Evolutionary conservation across 345 rosid genomes (phyloP).

Genomic region (Dovyalis caffra): DNA sequence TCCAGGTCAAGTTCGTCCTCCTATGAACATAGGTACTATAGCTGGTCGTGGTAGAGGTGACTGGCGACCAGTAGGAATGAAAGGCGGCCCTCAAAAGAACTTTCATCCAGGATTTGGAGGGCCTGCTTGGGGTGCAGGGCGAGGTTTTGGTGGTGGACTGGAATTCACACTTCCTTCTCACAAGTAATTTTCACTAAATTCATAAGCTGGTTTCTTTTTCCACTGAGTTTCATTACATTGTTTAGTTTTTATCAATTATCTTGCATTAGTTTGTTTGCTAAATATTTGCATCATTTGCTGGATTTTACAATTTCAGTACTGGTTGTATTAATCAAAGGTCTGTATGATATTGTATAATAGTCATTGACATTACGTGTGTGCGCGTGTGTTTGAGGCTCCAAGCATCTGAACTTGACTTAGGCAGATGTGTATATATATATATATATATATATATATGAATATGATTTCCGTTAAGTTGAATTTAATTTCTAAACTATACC

Average conservation of each 20-base stretch:
- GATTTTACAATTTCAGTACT: neutral
- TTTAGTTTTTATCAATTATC: neutral
- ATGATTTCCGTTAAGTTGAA: neutral
- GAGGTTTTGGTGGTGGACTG: slow-evolving; percentile 70
- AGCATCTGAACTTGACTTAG: neutral
- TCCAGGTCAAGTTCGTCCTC: slow-evolving; percentile 81
- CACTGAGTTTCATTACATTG: neutral
- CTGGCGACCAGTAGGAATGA: slow-evolving; percentile 78
- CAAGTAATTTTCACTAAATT: slow-evolving; percentile 55
- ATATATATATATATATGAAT: neutral
- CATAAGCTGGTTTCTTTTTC: neutral
- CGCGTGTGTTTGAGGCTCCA: neutral
- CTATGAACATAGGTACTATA: slow-evolving; percentile 49
- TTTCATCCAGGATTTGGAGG: slow-evolving; percentile 61
- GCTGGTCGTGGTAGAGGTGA: slow-evolving; percentile 97
- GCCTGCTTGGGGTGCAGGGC: slow-evolving; percentile 72
- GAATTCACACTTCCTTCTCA: slow-evolving; percentile 98
- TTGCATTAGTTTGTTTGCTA: neutral
- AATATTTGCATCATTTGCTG: neutral
- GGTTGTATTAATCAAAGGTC: neutral
- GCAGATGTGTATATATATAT: too few species aligned
- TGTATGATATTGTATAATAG: neutral
- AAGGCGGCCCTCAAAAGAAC: slow-evolving; percentile 72
- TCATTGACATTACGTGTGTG: neutral
- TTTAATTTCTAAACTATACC: neutral